phyloP scores from a whole-genome alignment of 257 asterid species.

The Handroanthus guayacan region DNA sequence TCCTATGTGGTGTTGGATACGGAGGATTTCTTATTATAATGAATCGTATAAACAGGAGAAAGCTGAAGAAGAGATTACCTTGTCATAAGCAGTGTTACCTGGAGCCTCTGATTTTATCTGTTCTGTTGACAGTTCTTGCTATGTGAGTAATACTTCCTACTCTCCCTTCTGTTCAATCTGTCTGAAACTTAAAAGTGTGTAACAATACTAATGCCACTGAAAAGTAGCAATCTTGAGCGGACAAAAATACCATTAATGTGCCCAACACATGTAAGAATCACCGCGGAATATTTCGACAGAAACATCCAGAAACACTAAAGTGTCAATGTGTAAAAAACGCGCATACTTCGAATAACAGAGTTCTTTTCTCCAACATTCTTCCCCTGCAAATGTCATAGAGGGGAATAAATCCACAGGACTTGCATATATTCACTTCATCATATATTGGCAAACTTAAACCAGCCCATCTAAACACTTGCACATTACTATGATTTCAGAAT shows the following conservation, averaged over 20 bases:
- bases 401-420: not conserved
- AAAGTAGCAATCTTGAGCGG: too few relatives aligned
- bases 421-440: not conserved
- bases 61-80: slow-evolving; percentile 48
- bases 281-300: too few relatives aligned
- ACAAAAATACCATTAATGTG: too few relatives aligned
- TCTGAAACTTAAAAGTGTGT: not conserved
- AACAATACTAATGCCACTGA: too few relatives aligned
- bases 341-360: too few relatives aligned
- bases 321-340: too few relatives aligned
- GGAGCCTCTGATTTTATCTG: slow-evolving; percentile 55
- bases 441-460: not conserved
- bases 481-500: slow-evolving; percentile 49
- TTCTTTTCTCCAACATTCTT: too few relatives aligned
- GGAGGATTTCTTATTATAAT: slow-evolving; percentile 52
- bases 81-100: slow-evolving; percentile 48
- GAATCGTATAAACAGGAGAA: slow-evolving; percentile 41
- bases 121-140: slow-evolving; percentile 62
- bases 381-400: too few relatives aligned
- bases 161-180: not conserved
- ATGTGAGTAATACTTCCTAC: slow-evolving; percentile 48
- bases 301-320: too few relatives aligned
- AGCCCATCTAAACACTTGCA: not conserved
- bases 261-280: too few relatives aligned
- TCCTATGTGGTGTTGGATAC: slow-evolving; percentile 66